Percentiles rank a stretch among this genome's conserved stretches.
Conservation (phyloP, 345 rosid species). For the Syzygium grande region DNA sequence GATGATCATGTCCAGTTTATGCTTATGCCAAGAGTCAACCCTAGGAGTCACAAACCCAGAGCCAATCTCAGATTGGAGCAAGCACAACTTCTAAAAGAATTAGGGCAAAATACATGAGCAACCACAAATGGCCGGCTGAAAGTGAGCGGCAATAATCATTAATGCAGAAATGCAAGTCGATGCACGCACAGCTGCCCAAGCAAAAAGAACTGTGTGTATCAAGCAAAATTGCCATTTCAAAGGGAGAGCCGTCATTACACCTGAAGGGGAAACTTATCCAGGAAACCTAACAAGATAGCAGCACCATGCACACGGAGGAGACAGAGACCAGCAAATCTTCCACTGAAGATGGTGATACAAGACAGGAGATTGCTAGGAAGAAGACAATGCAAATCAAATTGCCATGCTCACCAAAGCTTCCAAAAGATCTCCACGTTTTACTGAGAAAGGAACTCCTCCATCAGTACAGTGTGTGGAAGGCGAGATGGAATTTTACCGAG, state of each 20-base stretch:
- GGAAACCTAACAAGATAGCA: neutral
- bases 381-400: neutral
- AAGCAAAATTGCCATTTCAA: neutral
- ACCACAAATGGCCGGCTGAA: neutral
- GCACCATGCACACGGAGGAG: neutral
- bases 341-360: neutral
- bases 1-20: neutral
- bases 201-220: neutral
- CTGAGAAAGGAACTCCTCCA: neutral
- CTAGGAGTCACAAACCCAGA: neutral
- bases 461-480: neutral
- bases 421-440: neutral
- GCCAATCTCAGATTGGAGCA: neutral
- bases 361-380: neutral
- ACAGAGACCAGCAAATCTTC: neutral
- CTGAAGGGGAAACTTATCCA: neutral
- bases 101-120: neutral
- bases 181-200: neutral
- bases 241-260: neutral
- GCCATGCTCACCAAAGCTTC: neutral
- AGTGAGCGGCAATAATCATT: neutral
- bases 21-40: neutral
- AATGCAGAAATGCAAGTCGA: neutral
- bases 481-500: conserved; percentile 6
- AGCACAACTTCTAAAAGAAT: neutral